Evolutionary conservation across 2,329 filamentous ascomycete genomes (phyloP), one percentile per base, ranked within the genome.

Genomic region (Beauveria asiatica): DNA sequence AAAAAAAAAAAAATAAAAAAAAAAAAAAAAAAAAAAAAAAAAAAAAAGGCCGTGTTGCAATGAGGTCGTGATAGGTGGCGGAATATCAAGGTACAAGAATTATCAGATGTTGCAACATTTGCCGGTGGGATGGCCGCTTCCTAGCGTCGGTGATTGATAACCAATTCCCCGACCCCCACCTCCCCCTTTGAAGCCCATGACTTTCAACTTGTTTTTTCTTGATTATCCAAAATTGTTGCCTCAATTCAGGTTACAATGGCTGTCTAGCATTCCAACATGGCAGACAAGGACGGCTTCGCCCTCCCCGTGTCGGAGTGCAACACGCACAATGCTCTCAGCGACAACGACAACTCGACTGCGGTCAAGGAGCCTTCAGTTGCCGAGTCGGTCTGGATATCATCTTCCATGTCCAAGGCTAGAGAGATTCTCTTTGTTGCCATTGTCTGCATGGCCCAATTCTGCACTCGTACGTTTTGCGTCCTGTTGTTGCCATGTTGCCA

Each of bases 371-470:
- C 57, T 4, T 60, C 57, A 1, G 54, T 48, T 48, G 48, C 53
- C 39, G 46, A 52, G n/a, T 61, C 59, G 27, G 53, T 53, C 4
- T 69, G 68, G 68, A 59, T 67, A 2, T 62, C 65, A 8, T 50
- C 65, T 25, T 62, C 64, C 52, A 62, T 69, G 19, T 67, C 69
- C 2, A 61, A 66, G 11, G 51, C 63, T 0, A 70, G 68, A 13
- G 72, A 76, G 61, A 65, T 67, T 4, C 45, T 75, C 10, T 77
- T 80, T 55, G 71, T 80, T 23, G 63, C 65, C 6, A 67, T 76
- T 33, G 72, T 80, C 59, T 80, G 78, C 65, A 71, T 76, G 66
- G 73, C 78, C 4, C 75, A 80, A 64, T 70, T 81, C 52, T 74
- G 70, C 61, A 72, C 71, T 27, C 70, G 73, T 73, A 56, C 41